Conservation (phyloP, 805 yeast species). For the Ogataea degrootiae region DNA sequence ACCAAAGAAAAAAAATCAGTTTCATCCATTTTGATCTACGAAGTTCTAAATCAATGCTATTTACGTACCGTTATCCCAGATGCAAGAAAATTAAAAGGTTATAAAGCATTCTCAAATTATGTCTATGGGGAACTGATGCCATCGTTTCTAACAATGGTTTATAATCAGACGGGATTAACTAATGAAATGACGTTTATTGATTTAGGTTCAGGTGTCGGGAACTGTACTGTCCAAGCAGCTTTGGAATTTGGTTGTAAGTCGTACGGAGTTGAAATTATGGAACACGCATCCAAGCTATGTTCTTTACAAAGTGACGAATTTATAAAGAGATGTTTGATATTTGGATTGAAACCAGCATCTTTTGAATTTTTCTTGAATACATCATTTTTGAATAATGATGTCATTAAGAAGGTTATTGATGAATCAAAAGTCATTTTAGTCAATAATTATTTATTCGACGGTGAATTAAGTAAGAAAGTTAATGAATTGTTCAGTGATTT, state of each 20-base stretch:
- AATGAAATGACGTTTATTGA: slow-evolving; percentile 67
- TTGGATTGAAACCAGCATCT: slow-evolving; percentile 59
- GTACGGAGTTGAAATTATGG: slow-evolving; percentile 90
- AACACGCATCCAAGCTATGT: slow-evolving; percentile 69
- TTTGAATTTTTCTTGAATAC: slow-evolving; percentile 57
- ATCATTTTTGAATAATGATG: slow-evolving; percentile 65
- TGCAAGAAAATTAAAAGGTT: slow-evolving; percentile 55
- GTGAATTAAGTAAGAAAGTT: slow-evolving; percentile 63
- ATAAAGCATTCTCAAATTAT: slow-evolving; percentile 83
- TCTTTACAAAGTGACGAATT: slow-evolving; percentile 56
- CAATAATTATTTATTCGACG: slow-evolving; percentile 81
- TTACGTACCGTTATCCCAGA: slow-evolving; percentile 75
- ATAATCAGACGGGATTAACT: slow-evolving; percentile 50
- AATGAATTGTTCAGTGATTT: slow-evolving; percentile 56
- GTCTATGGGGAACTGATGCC: slow-evolving; percentile 93
- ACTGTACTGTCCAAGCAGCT: slow-evolving; percentile 85
- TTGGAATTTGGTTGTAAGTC: slow-evolving; percentile 78
- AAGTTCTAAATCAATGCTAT: slow-evolving; percentile 67
- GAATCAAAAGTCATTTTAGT: slow-evolving; percentile 69
- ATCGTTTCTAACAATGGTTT: slow-evolving; percentile 62
- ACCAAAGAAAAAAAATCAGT: slow-evolving; percentile 19
- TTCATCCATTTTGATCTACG: slow-evolving; percentile 51
- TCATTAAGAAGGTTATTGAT: slow-evolving; percentile 49
- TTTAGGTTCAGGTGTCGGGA: slow-evolving; percentile 93
- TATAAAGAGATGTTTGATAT: slow-evolving; percentile 48